A percentile compares a stretch with the other conserved stretches of the same genome.
Evolutionary conservation across 495 filamentous ascomycete species (phyloP).

Genomic region (Barbatosphaeria neglecta): DNA sequence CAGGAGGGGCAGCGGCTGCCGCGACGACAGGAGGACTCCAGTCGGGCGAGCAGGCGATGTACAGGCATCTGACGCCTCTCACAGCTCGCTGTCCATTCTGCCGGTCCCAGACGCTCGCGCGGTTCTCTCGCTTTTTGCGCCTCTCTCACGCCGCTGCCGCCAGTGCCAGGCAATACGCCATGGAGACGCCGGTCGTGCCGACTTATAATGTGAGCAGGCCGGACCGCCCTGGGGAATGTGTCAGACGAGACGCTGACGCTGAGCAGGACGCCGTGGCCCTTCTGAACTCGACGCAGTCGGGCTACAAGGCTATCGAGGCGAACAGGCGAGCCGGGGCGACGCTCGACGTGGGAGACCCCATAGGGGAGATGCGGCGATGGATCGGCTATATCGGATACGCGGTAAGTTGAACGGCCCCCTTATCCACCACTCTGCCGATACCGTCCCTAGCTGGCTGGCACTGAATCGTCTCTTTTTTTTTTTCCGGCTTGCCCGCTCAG

Average conservation of each 20-base stretch:
- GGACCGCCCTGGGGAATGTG: background rate
- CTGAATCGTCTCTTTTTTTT: background rate
- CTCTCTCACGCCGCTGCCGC: background rate
- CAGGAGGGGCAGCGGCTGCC: too few species aligned
- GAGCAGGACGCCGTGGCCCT: constrained; percentile 67
- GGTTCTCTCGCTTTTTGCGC: too few species aligned
- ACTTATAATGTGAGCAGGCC: constrained; percentile 11
- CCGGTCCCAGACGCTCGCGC: background rate
- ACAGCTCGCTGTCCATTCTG: background rate
- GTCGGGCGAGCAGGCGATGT: background rate
- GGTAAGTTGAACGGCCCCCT: too few species aligned
- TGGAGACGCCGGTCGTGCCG: constrained; percentile 4
- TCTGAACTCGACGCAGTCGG: constrained; percentile 84
- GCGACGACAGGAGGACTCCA: too few species aligned
- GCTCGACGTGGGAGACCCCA: constrained; percentile 49
- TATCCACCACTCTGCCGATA: constrained; percentile 18
- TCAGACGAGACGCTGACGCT: background rate
- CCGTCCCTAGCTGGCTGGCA: background rate
- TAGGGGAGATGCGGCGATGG: constrained; percentile 70
- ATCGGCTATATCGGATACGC: constrained; percentile 63
- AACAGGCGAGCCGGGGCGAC: constrained; percentile 56
- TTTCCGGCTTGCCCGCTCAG: constrained; percentile 29
- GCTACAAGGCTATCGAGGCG: constrained; percentile 65
- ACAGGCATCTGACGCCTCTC: background rate
- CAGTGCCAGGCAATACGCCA: background rate